Base-by-base conservation (phyloP, 2,329 filamentous ascomycete genomes). In the Blumeria graminis region DNA sequence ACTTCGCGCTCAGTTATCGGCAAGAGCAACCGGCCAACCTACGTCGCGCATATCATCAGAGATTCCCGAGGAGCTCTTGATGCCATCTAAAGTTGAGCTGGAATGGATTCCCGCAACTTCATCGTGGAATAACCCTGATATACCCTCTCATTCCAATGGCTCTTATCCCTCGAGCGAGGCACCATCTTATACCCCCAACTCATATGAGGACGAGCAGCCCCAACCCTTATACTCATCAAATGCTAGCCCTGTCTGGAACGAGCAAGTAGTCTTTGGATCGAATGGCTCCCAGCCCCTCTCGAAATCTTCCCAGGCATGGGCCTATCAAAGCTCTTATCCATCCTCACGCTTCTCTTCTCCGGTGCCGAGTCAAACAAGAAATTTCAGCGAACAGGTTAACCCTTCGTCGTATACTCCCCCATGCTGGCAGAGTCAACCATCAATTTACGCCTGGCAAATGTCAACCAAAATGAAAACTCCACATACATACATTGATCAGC, bases 401-500 rank as follows among this genome's bases (percentile, higher is more conserved):
- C 59, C 59, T 4, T 61, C 59, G 10, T 13, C 38, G n/a, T 56
- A 50, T 34, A 56, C 43, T 50, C 51, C 46, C 48, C 55, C 38
- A 28, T 55, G 35, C 50, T 65, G 63, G 63, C 64, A 66, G 58
- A 53, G 56, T n/a, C 64, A 65, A 50, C 64, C 64, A 7, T 64
- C 63, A 13, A 57, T 61, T 38, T 65, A 63, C 45, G 62, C 63
- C 3, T 65, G 64, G 63, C 63, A 66, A 53, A 62, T 65, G 7
- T 62, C 60, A 6, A 65, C 64, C 2, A 66, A 65, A 55, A 57
- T 66, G 18, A 65, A 64, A 56, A 50, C 63, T 33, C 63, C 64
- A 3, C 55, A 59, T 33, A 65, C 63, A 3, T 58, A 61, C 22
- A 56, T 65, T 6, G 63, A 66, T 39, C 62, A 64, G 34, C 57